Base-by-base conservation (phyloP, 345 rosid genomes). In the Sonneratia alba region DNA sequence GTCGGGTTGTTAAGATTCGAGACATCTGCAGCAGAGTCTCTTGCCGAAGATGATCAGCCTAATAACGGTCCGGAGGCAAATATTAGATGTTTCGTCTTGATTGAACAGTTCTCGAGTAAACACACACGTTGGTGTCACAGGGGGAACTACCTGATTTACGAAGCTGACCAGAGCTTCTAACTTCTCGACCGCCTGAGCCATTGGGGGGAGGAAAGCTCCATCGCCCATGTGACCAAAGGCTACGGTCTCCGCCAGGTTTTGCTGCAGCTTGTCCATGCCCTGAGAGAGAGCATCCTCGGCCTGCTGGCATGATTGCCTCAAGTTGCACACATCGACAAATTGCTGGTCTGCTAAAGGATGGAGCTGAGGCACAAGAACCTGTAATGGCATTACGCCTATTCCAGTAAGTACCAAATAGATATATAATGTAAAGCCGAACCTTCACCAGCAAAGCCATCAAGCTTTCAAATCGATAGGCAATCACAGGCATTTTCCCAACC, bases 41-140 rank as follows among this genome's bases (percentile, higher is more conserved):
- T 70, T 87, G 89, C 45, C 97, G 90, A 42, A 95, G 79, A 86
- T 95, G 90, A 77, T 95, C 99, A 63, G 98, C 99, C 99, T 92
- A 85, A 47, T 47, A 3, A 27, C 32, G 32, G 32, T 1, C 32
- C 32, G 32, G 32, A 27, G 32, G 32, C 32, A 27, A 27, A 27
- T 27, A 27, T 27, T 27, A 27, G 32, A 27, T 27, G 32, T 27
- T 27, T 27, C 45, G 45, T 42, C 10, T 42, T 42, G 45, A 42
- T 32, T 42, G 53, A 48, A 10, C 53, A 48, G 53, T 48, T 48
- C 53, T 48, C 18, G 18, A 24, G 68, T 14, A 1, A 10, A 13
- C 36, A 15, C 24, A 12, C 40, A 14, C 22, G 38, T 10, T 3
- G 37, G 36, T 4, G 43, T 48, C 61, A 42, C 6, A 42, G 45